These are phyloP conservation scores for Xanthoconium stramineum DNA, from an alignment of 768 basidiomycete species.

Conservation along the genomic window DNA sequence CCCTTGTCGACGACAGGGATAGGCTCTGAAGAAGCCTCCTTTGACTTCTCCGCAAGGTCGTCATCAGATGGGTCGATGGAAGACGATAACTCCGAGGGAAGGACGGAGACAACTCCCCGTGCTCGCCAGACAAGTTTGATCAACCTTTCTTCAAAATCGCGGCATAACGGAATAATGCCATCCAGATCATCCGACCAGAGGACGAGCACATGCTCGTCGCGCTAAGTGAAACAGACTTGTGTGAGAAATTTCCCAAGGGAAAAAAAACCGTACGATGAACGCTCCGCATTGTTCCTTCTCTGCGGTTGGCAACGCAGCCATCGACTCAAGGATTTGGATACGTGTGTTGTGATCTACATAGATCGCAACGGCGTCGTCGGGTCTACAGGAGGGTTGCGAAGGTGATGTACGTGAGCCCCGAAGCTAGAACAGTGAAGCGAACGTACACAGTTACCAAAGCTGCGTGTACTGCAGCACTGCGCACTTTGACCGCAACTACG, in stretches of 20 bases:
- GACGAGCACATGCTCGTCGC: conserved; percentile 78
- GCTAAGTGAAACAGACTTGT: conserved; percentile 37
- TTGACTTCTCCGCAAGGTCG: conserved; percentile 50
- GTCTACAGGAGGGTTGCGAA: conserved; percentile 31
- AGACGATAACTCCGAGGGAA: conserved; percentile 39
- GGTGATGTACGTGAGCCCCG: neutral
- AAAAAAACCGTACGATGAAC: conserved; percentile 58
- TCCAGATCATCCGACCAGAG: conserved; percentile 87
- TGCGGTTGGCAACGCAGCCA: conserved; percentile 64
- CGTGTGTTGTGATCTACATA: conserved; percentile 78
- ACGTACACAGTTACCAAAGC: conserved; percentile 68
- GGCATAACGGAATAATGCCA: conserved; percentile 67
- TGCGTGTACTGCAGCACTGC: conserved; percentile 78
- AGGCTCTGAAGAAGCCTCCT: conserved; percentile 18
- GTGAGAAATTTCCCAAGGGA: neutral
- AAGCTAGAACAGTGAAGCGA: neutral
- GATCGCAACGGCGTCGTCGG: conserved; percentile 57
- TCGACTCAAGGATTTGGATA: conserved; percentile 79
- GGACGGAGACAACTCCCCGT: conserved; percentile 34
- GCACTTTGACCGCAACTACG: conserved; percentile 78
- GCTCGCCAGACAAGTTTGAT: conserved; percentile 78
- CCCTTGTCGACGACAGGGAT: conserved; percentile 6
- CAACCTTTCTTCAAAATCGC: conserved; percentile 72
- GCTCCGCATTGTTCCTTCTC: conserved; percentile 92
- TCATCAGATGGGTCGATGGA: conserved; percentile 51